Base-by-base conservation (phyloP, 75 land plant genomes). In the Selaginella moellendorffii region DNA sequence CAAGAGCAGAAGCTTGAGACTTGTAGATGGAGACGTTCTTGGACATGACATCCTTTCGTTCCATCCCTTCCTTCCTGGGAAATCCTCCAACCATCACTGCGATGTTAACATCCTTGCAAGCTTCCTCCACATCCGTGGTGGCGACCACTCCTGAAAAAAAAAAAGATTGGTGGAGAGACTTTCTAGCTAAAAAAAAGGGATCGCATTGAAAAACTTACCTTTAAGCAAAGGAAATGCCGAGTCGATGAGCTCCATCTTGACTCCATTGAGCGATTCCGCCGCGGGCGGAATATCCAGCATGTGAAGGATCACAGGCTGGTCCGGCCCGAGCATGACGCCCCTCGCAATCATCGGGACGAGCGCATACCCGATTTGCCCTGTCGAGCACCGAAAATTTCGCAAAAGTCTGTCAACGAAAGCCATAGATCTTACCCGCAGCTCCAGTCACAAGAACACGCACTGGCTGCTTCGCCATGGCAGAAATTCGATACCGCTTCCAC, bases 361-460 rank as follows among this genome's bases (percentile, higher is more conserved):
- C 17, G 98, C 96, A 80, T 93, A 93, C 0, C 96, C 96, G n/a
- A 93, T 93, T 89, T 93, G 98, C 19, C 98, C 96, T 93, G 83
- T 65, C 77, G n/a, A n/a, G n/a, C n/a, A n/a, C n/a, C n/a, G n/a
- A 36, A 36, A 5, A 5, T 5, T 36, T 36, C 14, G 46, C 46
- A 36, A 5, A 36, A 5, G 46, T 36, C 46, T 5, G 14, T 36
- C 5, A 36, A 36, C 10, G 10, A 36, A 14, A 36, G 46, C 46
- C 14, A 5, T 36, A 36, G 46, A 36, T 5, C 54, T 0, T 61
- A 83, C 83, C 89, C 54, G 86, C 89, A 52, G 83, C 89, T 27
- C 89, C 89, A 30, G 86, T 85, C 66, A 85, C 89, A 29, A 85
- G 81, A 60, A 85, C 86, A 20, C 89, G 83, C 36, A 83, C 71